phyloP scores from a whole-genome alignment of 2,329 filamentous ascomycete genomes.

The Penicillium sp. region DNA sequence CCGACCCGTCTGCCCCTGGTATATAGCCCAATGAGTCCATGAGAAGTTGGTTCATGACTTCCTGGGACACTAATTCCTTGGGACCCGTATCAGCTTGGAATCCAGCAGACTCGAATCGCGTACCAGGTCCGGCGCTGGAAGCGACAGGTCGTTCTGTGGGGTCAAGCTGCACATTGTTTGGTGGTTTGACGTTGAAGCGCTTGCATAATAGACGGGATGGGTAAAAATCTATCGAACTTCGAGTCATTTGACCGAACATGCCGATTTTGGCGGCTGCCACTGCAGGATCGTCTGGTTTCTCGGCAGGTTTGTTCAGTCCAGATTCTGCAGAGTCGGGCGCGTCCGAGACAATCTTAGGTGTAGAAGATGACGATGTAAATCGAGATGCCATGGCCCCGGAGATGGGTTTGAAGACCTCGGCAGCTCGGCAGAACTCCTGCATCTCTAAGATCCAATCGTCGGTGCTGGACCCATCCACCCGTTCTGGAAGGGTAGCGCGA shows the following conservation, averaged over 20 bases:
- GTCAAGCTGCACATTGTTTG: slow-evolving; percentile 62
- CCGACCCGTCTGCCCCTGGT: slow-evolving; percentile 27
- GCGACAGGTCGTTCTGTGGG: slow-evolving; percentile 41
- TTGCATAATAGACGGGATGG: slow-evolving; percentile 88
- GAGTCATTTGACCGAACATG: slow-evolving; percentile 89
- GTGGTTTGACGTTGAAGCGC: slow-evolving; percentile 80
- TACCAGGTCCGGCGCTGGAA: slow-evolving; percentile 21
- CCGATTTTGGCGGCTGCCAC: slow-evolving; percentile 82
- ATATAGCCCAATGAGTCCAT: slow-evolving; percentile 35
- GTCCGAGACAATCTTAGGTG: slow-evolving; percentile 41
- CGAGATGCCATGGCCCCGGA: slow-evolving; percentile 88
- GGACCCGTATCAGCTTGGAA: slow-evolving; percentile 32
- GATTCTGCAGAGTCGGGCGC: slow-evolving; percentile 30
- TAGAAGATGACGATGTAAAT: slow-evolving; percentile 64
- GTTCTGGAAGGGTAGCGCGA: slow-evolving; percentile 56
- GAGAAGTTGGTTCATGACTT: slow-evolving; percentile 55
- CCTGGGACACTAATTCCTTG: slow-evolving; percentile 52
- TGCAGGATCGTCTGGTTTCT: slow-evolving; percentile 68
- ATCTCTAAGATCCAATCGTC: slow-evolving; percentile 80
- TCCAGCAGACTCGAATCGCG: slow-evolving; percentile 33
- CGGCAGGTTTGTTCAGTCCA: slow-evolving; percentile 48
- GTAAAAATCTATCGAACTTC: slow-evolving; percentile 66
- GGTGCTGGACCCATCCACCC: slow-evolving; percentile 50
- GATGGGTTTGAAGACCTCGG: slow-evolving; percentile 83
- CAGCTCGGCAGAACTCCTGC: slow-evolving; percentile 69